Evolutionary conservation across 257 asterid species (phyloP), one percentile per base, ranked within the genome.

Genomic region (Nicotiana benthamiana): DNA sequence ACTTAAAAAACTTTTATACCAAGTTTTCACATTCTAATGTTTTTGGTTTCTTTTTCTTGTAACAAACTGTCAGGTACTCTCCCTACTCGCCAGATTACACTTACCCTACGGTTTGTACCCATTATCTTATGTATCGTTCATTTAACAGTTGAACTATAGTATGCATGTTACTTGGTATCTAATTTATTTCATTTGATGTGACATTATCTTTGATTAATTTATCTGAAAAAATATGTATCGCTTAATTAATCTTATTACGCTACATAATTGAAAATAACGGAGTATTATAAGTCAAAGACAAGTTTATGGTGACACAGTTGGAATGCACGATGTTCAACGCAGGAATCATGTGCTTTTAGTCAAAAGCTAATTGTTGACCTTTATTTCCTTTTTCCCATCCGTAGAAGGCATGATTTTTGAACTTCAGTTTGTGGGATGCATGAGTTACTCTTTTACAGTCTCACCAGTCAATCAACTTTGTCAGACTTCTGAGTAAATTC

Each of bases 61-160:
- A 59, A 46, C 78, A 46, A 72, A 72, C 60, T 72, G 24, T 77
- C 96, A 95, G 99, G 97, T 95, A 90, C 91, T 90, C 98, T 77
- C 90, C 98, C 20, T 93, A 89, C 91, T 90, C 96, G 34, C 87
- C 90, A 26, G 96, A 91, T 80, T 91, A 88, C 81, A 79, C 91
- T 18, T 90, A 88, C 82, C 98, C 98, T 74, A 87, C 98, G 97
- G 99, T 95, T 83, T 83, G 96, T 87, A 59, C 86, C 83, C 54
- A 48, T 48, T 56, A 11, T 67, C 36, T 68, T 0, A 26, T 64
- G 27, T 15, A 40, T 34, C 56, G 13, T 70, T 70, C 59, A 40
- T 70, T 70, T 22, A 72, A 68, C 30, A 36, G 30, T 68, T 36
- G 11, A 68, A 43, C 77, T 70, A 43, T 24, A 72, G 7, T 46